A percentile compares a stretch with the other conserved stretches of the same genome.
Evolutionary conservation across 1,284 basidiomycete genomes (phyloP).

Genomic region (Ustilago nuda): DNA sequence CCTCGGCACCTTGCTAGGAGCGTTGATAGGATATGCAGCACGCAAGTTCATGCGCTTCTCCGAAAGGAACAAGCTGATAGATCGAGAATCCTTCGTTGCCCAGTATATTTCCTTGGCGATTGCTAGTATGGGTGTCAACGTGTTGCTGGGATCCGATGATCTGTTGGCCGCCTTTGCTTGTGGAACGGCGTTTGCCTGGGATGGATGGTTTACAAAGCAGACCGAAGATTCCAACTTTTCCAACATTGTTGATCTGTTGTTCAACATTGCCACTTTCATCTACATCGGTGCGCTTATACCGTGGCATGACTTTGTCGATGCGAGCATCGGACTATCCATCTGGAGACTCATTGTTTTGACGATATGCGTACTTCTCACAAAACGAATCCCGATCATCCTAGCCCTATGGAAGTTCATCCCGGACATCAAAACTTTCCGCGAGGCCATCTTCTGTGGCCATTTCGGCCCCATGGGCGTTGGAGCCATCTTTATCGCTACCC

Average conservation of each 20-base stretch:
- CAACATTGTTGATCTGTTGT: slow-evolving; percentile 89
- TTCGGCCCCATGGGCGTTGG: slow-evolving; percentile 69
- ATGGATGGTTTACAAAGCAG: slow-evolving; percentile 89
- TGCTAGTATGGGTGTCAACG: slow-evolving; percentile 77
- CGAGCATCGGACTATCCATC: slow-evolving; percentile 49
- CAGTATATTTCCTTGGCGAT: slow-evolving; percentile 86
- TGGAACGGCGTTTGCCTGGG: slow-evolving; percentile 97
- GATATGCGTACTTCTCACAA: slow-evolving; percentile 62
- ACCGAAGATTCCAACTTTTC: slow-evolving; percentile 88
- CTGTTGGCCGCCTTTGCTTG: slow-evolving; percentile 84
- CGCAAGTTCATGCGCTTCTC: slow-evolving; percentile 96
- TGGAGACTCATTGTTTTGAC: slow-evolving; percentile 66
- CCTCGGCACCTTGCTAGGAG: slow-evolving; percentile 83
- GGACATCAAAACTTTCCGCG: slow-evolving; percentile 69
- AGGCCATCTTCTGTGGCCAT: slow-evolving; percentile 68
- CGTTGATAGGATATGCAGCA: slow-evolving; percentile 82
- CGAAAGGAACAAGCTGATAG: slow-evolving; percentile 87
- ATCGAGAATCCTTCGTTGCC: slow-evolving; percentile 92
- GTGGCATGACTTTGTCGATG: slow-evolving; percentile 63
- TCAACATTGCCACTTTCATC: slow-evolving; percentile 68
- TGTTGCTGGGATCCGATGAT: slow-evolving; percentile 67
- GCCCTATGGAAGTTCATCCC: slow-evolving; percentile 68
- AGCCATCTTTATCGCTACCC: slow-evolving; percentile 67
- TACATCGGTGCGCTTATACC: slow-evolving; percentile 69
- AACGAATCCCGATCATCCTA: slow-evolving; percentile 67